These are phyloP conservation scores for Solanum ahanhuiri DNA, from an alignment of 257 asterid species.

Conservation along the genomic window DNA sequence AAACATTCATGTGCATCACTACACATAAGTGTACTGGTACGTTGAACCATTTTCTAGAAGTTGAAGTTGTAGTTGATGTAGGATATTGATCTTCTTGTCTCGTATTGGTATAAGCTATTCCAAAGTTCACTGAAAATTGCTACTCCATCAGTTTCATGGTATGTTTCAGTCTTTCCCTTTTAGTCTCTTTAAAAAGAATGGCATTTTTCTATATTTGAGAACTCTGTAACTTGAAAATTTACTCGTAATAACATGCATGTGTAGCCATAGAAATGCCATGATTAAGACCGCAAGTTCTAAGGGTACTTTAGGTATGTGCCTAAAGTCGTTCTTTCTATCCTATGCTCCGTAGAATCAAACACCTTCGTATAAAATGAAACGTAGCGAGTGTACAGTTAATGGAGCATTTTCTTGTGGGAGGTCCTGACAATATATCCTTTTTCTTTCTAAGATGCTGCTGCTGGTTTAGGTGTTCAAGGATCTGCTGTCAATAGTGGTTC, in stretches of 20 bases:
- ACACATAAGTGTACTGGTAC: not conserved
- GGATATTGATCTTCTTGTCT: not conserved
- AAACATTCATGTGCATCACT: not conserved
- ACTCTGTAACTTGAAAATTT: not conserved
- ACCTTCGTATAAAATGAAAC: not conserved
- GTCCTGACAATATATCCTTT: not conserved
- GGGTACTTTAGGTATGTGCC: not conserved
- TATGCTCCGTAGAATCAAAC: not conserved
- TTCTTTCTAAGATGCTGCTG: conserved; percentile 10
- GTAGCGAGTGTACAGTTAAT: not conserved
- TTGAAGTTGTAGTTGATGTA: not conserved
- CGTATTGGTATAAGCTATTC: not conserved
- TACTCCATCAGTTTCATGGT: not conserved
- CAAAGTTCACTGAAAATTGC: not conserved
- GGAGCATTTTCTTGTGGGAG: not conserved
- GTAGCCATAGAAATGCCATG: not conserved
- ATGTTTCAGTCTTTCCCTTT: not conserved
- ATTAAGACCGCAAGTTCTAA: not conserved
- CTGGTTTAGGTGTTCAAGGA: conserved; percentile 20
- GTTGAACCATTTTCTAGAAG: not conserved
- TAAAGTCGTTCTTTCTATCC: not conserved
- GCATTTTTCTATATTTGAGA: not conserved
- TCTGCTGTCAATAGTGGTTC: conserved; percentile 15
- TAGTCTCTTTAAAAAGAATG: not conserved
- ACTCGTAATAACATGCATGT: not conserved